Conservation (phyloP, 2,329 filamentous ascomycete genomes). For the Leptographium procerum region DNA sequence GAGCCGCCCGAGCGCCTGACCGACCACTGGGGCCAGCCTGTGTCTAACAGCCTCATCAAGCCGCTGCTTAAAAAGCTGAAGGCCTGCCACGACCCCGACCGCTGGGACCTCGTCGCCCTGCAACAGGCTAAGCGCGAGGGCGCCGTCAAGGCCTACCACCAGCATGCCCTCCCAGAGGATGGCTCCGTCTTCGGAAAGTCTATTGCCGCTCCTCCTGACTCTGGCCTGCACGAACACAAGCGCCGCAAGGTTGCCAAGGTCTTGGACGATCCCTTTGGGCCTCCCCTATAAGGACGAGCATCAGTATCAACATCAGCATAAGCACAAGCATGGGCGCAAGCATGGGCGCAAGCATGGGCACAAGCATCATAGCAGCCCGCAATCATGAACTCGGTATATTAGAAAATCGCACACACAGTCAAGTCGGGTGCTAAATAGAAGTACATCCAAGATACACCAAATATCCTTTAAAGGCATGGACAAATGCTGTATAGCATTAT, state of each 20-base stretch:
- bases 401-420: background rate
- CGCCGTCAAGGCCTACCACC: constrained; percentile 19
- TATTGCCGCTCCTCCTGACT: constrained; percentile 10
- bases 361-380: background rate
- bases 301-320: background rate
- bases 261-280: constrained; percentile 36
- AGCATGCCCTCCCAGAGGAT: constrained; percentile 23
- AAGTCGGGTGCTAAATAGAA: background rate
- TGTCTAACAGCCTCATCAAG: constrained; percentile 38
- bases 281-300: constrained; percentile 20
- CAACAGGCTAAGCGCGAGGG: constrained; percentile 53
- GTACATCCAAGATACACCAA: background rate
- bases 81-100: constrained; percentile 62
- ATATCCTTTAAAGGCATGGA: background rate
- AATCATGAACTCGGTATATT: background rate
- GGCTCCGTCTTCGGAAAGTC: constrained; percentile 30
- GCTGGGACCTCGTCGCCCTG: constrained; percentile 58
- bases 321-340: no score
- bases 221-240: constrained; percentile 25
- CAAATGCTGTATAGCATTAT: background rate
- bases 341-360: no score
- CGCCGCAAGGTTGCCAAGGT: constrained; percentile 29
- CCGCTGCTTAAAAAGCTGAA: constrained; percentile 58
- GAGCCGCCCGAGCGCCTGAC: constrained; percentile 45
- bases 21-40: constrained; percentile 41